These are phyloP conservation scores for Candida piceae DNA, from an alignment of 805 yeast species.

Conservation along the genomic window DNA sequence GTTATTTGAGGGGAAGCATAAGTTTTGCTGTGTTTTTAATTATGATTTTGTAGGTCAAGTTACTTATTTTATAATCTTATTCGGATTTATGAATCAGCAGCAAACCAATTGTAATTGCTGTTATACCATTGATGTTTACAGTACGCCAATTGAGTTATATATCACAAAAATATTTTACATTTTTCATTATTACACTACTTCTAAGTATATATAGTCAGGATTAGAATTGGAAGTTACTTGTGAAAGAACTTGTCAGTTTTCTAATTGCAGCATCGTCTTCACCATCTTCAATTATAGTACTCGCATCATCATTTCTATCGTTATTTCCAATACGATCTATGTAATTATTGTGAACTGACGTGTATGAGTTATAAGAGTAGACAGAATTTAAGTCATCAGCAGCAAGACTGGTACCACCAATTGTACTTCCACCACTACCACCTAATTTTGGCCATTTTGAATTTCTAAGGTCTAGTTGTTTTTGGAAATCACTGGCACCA, in stretches of 20 bases:
- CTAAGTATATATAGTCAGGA: neutral
- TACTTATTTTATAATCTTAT: no score
- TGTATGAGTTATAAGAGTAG: conserved; percentile 1
- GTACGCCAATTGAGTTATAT: no score
- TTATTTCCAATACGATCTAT: neutral
- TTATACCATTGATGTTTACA: no score
- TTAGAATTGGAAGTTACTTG: conserved; percentile 12
- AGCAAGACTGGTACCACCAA: conserved; percentile 4
- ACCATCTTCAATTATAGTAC: neutral
- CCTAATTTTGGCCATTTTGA: conserved; percentile 21
- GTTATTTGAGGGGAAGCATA: no score
- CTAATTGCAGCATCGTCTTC: conserved; percentile 23
- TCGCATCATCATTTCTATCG: conserved; percentile 2
- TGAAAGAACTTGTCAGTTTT: conserved; percentile 10
- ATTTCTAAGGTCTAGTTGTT: conserved; percentile 5
- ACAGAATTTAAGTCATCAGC: conserved; percentile 5
- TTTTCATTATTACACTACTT: no score
- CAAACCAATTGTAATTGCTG: no score
- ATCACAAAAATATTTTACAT: no score
- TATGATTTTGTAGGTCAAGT: no score
- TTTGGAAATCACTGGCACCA: conserved; percentile 11
- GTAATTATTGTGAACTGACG: neutral
- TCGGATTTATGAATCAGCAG: no score
- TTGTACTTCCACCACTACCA: conserved; percentile 7
- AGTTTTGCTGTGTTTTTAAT: no score